Evolutionary conservation across 2,329 filamentous ascomycete species (phyloP).

Genomic region (Drechslerella coelobrocha): DNA sequence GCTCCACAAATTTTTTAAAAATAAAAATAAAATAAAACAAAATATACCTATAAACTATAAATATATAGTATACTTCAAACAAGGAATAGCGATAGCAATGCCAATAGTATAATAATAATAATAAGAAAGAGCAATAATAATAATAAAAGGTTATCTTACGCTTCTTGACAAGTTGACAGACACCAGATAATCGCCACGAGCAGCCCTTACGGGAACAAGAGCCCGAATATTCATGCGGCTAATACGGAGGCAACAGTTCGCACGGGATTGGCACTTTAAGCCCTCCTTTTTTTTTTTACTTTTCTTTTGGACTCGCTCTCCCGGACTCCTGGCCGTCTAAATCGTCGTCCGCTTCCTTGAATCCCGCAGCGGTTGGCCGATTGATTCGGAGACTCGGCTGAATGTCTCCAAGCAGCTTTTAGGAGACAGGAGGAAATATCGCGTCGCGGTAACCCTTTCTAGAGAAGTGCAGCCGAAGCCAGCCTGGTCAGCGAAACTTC

Average conservation of each 20-base stretch:
- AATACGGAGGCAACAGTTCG: slow-evolving; percentile 47
- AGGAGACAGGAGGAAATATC: too few species aligned
- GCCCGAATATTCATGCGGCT: slow-evolving; percentile 39
- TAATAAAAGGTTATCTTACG: neutral
- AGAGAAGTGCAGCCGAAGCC: slow-evolving; percentile 16
- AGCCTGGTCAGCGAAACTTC: neutral
- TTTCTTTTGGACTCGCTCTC: neutral
- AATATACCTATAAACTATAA: neutral
- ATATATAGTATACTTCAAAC: neutral
- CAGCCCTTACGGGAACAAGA: slow-evolving; percentile 38
- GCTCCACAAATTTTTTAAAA: too few species aligned
- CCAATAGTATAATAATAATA: neutral
- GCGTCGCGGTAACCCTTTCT: slow-evolving; percentile 9
- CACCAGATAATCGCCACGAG: slow-evolving; percentile 46
- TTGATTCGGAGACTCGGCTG: neutral
- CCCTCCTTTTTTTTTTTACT: neutral
- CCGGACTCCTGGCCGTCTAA: neutral
- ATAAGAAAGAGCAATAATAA: neutral
- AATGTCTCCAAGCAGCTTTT: neutral
- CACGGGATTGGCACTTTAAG: slow-evolving; percentile 18
- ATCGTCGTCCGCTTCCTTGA: neutral
- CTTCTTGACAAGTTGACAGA: slow-evolving; percentile 40
- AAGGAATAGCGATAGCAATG: neutral
- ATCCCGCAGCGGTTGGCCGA: too few species aligned
- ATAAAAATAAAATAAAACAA: neutral